phyloP scores from a whole-genome alignment of 371 early-diverging fungal species.

The Parasitella parasitica region DNA sequence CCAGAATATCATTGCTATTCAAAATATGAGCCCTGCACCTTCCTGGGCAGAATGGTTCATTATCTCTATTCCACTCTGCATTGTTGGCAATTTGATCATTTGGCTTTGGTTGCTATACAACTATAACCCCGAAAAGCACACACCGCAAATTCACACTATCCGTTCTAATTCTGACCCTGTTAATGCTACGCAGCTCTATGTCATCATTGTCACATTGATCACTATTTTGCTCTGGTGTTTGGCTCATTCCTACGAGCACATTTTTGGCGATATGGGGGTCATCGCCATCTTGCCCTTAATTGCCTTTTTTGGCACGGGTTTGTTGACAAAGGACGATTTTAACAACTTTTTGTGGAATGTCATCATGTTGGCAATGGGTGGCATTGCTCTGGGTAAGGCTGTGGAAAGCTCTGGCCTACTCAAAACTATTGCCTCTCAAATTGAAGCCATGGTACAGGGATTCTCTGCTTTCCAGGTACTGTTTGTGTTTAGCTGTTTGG shows the following conservation, averaged over 20 bases:
- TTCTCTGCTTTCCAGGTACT: constrained; percentile 62
- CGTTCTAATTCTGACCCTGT: constrained; percentile 60
- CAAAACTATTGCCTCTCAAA: constrained; percentile 25
- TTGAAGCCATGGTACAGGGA: constrained; percentile 61
- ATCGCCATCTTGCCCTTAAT: constrained; percentile 76
- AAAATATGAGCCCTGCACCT: constrained; percentile 71
- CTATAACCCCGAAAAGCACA: constrained; percentile 65
- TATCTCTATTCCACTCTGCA: constrained; percentile 56
- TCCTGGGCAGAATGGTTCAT: constrained; percentile 67
- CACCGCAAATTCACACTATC: constrained; percentile 56
- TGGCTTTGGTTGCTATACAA: constrained; percentile 62
- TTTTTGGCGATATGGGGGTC: constrained; percentile 79
- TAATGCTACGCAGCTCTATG: constrained; percentile 68
- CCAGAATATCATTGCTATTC: constrained; percentile 73
- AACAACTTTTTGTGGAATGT: constrained; percentile 75
- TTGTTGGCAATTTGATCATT: constrained; percentile 62
- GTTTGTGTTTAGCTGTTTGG: constrained; percentile 63
- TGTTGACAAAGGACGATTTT: constrained; percentile 81
- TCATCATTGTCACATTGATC: constrained; percentile 60
- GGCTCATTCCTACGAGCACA: constrained; percentile 50
- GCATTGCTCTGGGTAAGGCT: constrained; percentile 77
- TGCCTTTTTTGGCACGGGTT: constrained; percentile 74
- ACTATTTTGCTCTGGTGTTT: constrained; percentile 83
- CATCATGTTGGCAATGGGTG: constrained; percentile 83
- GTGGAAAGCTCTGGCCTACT: constrained; percentile 67